Percentiles rank a stretch among this genome's conserved stretches.
Evolutionary conservation across 257 asterid species (phyloP).

Genomic region (Leptodermis oblonga): DNA sequence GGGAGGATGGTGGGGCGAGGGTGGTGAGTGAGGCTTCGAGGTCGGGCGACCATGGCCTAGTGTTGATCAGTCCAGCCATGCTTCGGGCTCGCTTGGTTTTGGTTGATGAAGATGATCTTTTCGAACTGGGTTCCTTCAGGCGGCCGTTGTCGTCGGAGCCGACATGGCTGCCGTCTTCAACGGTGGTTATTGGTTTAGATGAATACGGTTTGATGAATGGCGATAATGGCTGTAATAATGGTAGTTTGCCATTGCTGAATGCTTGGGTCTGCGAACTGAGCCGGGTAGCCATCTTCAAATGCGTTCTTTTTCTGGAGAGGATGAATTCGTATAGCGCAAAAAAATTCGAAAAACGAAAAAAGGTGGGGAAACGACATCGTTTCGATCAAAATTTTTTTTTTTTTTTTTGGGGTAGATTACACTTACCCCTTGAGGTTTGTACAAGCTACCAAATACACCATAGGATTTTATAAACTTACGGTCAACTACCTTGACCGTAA

Average conservation of each 20-base stretch:
- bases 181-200: slow-evolving; percentile 3
- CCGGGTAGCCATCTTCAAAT: background rate
- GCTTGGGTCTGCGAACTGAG: background rate
- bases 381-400: too few relatives aligned
- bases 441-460: too few relatives aligned
- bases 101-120: slow-evolving; percentile 23
- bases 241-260: slow-evolving; percentile 1
- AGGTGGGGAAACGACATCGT: too few relatives aligned
- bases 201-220: slow-evolving; percentile 5
- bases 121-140: slow-evolving; percentile 4
- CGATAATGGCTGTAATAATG: background rate
- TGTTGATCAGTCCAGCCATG: slow-evolving; percentile 53
- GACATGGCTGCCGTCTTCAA: background rate
- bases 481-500: too few relatives aligned
- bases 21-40: slow-evolving; percentile 50
- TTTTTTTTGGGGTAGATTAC: too few relatives aligned
- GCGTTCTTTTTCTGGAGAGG: background rate
- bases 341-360: too few relatives aligned
- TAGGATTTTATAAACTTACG: too few relatives aligned
- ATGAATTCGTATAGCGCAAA: too few relatives aligned
- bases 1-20: slow-evolving; percentile 30
- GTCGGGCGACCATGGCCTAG: slow-evolving; percentile 55
- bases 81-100: slow-evolving; percentile 48
- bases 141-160: background rate
- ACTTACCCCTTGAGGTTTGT: too few relatives aligned